These are phyloP conservation scores for Aspergillus haitiensis DNA, from an alignment of 495 filamentous ascomycete genomes.

Conservation along the genomic window DNA sequence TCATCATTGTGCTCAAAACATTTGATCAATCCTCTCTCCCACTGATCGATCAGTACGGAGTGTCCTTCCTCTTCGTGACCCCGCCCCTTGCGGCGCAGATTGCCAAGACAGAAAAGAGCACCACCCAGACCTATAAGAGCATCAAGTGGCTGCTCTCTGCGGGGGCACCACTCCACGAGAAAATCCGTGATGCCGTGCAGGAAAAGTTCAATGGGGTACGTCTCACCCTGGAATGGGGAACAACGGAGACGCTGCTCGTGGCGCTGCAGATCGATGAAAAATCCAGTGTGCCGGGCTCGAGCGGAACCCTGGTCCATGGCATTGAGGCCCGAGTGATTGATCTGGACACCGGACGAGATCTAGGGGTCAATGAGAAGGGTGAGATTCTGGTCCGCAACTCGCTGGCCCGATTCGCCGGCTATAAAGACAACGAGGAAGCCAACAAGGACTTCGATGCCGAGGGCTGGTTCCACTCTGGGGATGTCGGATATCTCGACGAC, in stretches of 20 bases:
- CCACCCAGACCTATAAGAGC: conserved; percentile 15
- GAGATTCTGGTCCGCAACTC: conserved; percentile 28
- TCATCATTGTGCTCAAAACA: conserved; percentile 20
- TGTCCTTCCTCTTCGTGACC: conserved; percentile 28
- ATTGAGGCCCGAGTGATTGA: conserved; percentile 26
- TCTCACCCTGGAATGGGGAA: conserved; percentile 28
- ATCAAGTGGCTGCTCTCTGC: conserved; percentile 32
- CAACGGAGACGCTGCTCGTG: conserved; percentile 28
- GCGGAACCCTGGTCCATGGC: conserved; percentile 27
- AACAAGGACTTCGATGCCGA: conserved; percentile 27
- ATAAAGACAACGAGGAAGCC: conserved; percentile 24
- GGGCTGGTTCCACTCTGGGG: conserved; percentile 60
- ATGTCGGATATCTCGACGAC: conserved; percentile 54
- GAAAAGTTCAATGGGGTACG: conserved; percentile 22
- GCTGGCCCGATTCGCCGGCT: conserved; percentile 22
- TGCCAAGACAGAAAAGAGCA: conserved; percentile 17
- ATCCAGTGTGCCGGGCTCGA: conserved; percentile 20
- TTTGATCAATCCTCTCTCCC: conserved; percentile 21
- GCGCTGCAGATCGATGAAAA: conserved; percentile 27
- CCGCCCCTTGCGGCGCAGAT: conserved; percentile 26
- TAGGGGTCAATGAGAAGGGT: conserved; percentile 18
- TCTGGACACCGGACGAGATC: conserved; percentile 21
- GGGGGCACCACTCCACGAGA: conserved; percentile 26
- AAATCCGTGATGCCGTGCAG: conserved; percentile 22
- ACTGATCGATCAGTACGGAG: conserved; percentile 20